Percentiles rank a stretch among this genome's conserved stretches.
Evolutionary conservation across 2,329 filamentous ascomycete genomes (phyloP).

Genomic region (Aspergillus tamarii): DNA sequence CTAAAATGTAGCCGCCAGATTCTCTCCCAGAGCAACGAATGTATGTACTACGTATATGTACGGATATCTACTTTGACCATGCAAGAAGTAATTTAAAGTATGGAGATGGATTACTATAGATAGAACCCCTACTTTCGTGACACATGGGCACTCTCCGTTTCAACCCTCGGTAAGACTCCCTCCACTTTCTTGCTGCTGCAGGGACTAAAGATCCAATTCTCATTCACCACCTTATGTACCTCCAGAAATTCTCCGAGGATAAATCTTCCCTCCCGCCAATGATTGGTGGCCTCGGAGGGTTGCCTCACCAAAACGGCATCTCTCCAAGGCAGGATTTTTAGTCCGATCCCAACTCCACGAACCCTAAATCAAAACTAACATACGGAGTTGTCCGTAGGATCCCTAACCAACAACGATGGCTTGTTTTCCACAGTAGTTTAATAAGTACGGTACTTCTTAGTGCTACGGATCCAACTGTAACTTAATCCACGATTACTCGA

Average conservation of each 20-base stretch:
- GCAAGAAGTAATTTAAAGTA: neutral
- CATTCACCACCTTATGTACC: neutral
- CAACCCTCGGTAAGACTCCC: conserved; percentile 1
- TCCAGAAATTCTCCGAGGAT: neutral
- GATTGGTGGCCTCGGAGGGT: neutral
- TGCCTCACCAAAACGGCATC: neutral
- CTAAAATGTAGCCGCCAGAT: neutral
- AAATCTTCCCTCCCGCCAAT: neutral
- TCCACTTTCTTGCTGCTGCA: neutral
- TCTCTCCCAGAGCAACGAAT: too few relatives aligned
- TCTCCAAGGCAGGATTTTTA: neutral
- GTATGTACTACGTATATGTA: too few relatives aligned
- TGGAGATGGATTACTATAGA: neutral
- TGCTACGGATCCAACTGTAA: neutral
- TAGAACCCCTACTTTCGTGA: neutral
- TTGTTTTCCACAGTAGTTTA: neutral
- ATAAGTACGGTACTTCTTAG: conserved; percentile 1
- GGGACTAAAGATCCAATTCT: neutral
- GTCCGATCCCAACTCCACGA: neutral
- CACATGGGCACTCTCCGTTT: neutral
- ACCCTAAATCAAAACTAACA: neutral
- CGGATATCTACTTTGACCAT: too few relatives aligned
- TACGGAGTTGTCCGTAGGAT: neutral
- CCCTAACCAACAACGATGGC: neutral
- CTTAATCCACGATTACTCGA: neutral